Evolutionary conservation across 1,284 basidiomycete genomes (phyloP), one percentile per base, ranked within the genome.

Genomic region (Ceratobasidium sp.): DNA sequence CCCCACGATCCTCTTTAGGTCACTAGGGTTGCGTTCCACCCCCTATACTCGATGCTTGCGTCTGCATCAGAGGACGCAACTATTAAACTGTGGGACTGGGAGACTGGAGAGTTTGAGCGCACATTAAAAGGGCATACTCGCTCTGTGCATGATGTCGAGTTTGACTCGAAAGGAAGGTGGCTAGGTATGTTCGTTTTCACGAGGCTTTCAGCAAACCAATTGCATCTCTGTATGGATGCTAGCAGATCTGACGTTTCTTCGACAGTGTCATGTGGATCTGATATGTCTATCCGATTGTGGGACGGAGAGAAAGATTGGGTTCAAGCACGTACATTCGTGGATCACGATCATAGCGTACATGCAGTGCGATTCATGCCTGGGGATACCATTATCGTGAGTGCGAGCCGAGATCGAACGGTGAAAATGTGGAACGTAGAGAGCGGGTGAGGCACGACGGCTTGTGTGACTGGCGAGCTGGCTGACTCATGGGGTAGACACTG

Each of bases 71-170:
- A 97, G 83, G 96, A 97, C 83, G 89, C 94, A 51, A 95, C 92
- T 1, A 90, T 97, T 82, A 97, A 97, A 86, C 91, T 97, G 70
- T 97, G 96, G 95, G 96, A 97, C 84, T 97, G 96, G 95, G 96
- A 97, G 84, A 94, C 94, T 53, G 96, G 96, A 39, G 96, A 97
- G 81, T 94, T 97, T 83, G 96, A 97, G 84, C 87, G 94, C 79
- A 97, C 96, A 9, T 86, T 97, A 79, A 97, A 97, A 86, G 95
- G 96, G 0, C 96, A 97, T 86, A 97, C 96, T 51, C 95, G 95
- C 84, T 90, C 93, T 23, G 93, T 97, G 23, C 91, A 91, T 84
- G 95, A 97, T 85, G 91, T 95, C 68, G 94, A 96, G 83, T 97
- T 94, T 84, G 95, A 97, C 84, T 89, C 91, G 80, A 95, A 94